Evolutionary conservation across 352 stramenopile genomes (phyloP).

Genomic region (Phytophthora kernoviae): DNA sequence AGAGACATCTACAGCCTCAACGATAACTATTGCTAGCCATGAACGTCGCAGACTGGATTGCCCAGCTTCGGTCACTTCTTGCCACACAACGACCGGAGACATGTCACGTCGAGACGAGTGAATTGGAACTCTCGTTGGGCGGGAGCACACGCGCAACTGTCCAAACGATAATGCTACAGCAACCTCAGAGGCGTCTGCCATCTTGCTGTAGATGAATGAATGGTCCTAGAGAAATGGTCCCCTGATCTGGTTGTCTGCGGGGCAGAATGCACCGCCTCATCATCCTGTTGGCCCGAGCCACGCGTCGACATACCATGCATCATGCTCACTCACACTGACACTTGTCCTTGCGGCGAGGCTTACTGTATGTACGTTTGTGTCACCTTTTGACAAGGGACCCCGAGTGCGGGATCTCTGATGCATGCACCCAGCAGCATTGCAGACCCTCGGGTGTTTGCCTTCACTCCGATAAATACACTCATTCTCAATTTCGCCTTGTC

Average conservation of each 20-base stretch:
- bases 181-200: too few relatives aligned
- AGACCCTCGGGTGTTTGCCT: too few relatives aligned
- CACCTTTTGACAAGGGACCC: too few relatives aligned
- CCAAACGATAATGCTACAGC: slow-evolving; percentile 13
- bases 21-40: neutral
- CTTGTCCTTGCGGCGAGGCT: neutral
- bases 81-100: slow-evolving; percentile 9
- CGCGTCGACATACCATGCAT: neutral
- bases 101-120: neutral
- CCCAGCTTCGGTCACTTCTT: slow-evolving; percentile 4
- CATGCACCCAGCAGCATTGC: too few relatives aligned
- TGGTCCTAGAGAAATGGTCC: neutral
- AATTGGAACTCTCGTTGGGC: slow-evolving; percentile 14
- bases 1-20: slow-evolving; percentile 4
- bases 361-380: too few relatives aligned
- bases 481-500: slow-evolving; percentile 15
- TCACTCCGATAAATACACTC: neutral
- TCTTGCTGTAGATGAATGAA: neutral
- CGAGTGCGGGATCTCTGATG: too few relatives aligned
- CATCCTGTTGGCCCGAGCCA: slow-evolving; percentile 19
- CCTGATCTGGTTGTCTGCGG: neutral
- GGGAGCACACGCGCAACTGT: slow-evolving; percentile 12
- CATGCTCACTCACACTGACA: slow-evolving; percentile 6
- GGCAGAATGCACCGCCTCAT: neutral
- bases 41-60: neutral